Evolutionary conservation across 2,329 filamentous ascomycete species (phyloP), one percentile per base, ranked within the genome.

Genomic region (Fusarium clavum): DNA sequence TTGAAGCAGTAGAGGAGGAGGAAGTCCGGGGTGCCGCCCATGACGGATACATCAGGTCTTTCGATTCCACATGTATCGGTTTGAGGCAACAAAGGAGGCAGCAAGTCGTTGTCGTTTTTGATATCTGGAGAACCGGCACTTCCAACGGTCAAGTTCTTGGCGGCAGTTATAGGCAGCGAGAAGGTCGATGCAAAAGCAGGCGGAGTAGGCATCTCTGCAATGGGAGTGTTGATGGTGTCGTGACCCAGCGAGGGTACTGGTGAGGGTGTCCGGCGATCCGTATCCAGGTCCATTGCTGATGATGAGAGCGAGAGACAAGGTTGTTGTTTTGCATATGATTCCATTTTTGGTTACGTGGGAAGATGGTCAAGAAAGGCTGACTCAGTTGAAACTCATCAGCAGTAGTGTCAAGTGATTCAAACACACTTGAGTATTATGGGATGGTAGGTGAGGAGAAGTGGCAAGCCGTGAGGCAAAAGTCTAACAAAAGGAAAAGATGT

Each of bases 1-100:
- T 75, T 58, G 52, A 72, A 73, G 38, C 73, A 75, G 25, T 70
- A 59, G 22, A 75, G 58, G 45, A 75, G 64, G 34, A 74, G 61
- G 53, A 75, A 75, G n/a, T 70, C 70, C 13, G 71, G 58, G 8
- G 67, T 71, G 18, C 70, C 69, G 16, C 64, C 56, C 16, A 66
- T 45, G 30, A 51, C 40, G 10, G 60, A 53, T 24, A 69, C 38
- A 27, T 47, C 46, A 30, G 57, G 43, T 29, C 62, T 66, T 14
- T 57, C 64, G 6, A 56, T 38, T 40, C 48, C 62, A 49, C 63
- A 70, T 14, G 48, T 60, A 45, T 56, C 43, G 18, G 53, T 64
- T 10, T 64, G 64, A 27, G 67, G 61, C 18, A 63, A 45, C 7
- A 59, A 52, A 29, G 52, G 64, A 41, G 67, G 61, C 40, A 60